Evolutionary conservation across 2,329 filamentous ascomycete species (phyloP), one percentile per base, ranked within the genome.

Genomic region (Ophiostoma sp.): DNA sequence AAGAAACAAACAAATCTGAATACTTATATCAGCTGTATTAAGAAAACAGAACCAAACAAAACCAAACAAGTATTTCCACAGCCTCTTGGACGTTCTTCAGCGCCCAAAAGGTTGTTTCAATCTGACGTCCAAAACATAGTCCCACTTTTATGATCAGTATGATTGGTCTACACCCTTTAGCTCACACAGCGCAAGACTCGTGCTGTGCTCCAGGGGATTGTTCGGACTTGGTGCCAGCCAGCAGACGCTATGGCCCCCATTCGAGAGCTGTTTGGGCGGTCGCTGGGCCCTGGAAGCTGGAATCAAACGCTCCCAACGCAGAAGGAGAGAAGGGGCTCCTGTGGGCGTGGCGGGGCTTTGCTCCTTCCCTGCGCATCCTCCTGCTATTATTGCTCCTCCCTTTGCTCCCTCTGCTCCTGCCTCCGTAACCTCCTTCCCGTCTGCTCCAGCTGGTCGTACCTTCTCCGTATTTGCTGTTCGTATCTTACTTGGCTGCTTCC

Each of bases 391-490:
- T 61, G 15, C 8, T 70, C 45, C 45, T 36, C 64, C 66, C 66
- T 69, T 39, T 69, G 31, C 52, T 22, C 55, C 25, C n/a, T 71
- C 25, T 25, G 50, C 50, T 42, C 50, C 68, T 70, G 22, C 64
- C 61, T 64, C 61, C 61, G 61, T 64, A 42, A 42, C 8, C 39
- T 68, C 64, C 63, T 66, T 66, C 64, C 63, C 25, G 64, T 50
- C 64, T 45, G 33, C 36, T 28, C 36, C 36, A 68, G 64, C 64
- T 50, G 64, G 64, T 50, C 64, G 64, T 50, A 45, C 42, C 64
- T 48, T 9, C 64, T 50, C 64, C 39, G 45, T 50, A 33, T 55
- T 33, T 50, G 42, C 42, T 50, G 25, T 31, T 50, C 42, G 64
- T 33, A 68, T 31, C 42, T 36, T 64, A 25, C 36, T 25, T 45